These are phyloP conservation scores for Cercospora zeae-maydis DNA, from an alignment of 2,329 filamentous ascomycete species.

Conservation along the genomic window DNA sequence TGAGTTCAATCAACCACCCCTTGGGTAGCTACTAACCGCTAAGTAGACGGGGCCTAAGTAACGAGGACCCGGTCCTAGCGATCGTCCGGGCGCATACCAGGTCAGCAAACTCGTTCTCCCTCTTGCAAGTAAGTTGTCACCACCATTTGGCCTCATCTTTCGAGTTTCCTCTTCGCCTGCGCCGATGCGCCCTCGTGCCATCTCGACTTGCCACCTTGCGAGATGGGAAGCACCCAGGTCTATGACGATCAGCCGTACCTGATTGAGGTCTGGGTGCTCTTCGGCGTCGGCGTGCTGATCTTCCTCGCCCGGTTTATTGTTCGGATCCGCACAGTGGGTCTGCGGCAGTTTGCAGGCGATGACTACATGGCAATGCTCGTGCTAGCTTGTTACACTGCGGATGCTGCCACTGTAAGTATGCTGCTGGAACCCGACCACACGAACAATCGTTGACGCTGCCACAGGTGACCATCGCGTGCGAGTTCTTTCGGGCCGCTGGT, in stretches of 20 bases:
- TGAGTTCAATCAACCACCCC: no score
- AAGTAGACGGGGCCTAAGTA: no score
- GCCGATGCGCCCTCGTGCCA: neutral
- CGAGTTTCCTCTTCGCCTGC: neutral
- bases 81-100: neutral
- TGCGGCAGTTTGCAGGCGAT: constrained; percentile 40
- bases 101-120: constrained; percentile 1
- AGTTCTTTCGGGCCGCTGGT: neutral
- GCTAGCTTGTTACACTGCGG: constrained; percentile 36
- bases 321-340: constrained; percentile 40
- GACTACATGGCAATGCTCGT: constrained; percentile 40
- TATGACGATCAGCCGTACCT: constrained; percentile 25
- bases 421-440: neutral
- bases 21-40: no score
- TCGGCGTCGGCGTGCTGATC: constrained; percentile 34
- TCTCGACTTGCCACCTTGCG: constrained; percentile 3
- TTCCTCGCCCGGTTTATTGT: constrained; percentile 38
- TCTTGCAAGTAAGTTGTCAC: no score
- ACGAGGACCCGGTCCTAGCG: neutral
- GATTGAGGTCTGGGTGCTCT: constrained; percentile 29
- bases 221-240: constrained; percentile 24
- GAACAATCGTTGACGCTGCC: neutral
- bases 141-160: neutral
- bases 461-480: constrained; percentile 24
- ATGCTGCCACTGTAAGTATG: constrained; percentile 36